phyloP scores from a whole-genome alignment of 2,329 filamentous ascomycete genomes.

The Talaromyces pinophilus region DNA sequence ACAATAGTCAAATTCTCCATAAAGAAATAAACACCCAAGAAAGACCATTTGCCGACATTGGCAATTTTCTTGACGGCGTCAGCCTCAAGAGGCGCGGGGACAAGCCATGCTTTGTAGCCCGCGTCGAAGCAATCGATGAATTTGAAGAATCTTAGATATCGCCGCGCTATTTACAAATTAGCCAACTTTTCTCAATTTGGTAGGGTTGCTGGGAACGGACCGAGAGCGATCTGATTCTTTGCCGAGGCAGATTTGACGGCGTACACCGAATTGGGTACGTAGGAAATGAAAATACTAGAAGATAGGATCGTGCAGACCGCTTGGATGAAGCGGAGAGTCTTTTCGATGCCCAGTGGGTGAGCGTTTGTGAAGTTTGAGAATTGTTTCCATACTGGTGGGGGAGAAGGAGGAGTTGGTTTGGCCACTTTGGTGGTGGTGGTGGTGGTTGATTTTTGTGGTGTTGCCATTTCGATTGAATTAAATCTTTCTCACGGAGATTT shows the following conservation, averaged over 20 bases:
- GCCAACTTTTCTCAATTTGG: background rate
- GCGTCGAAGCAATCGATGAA: slow-evolving; percentile 62
- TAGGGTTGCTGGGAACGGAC: slow-evolving; percentile 32
- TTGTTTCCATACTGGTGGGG: slow-evolving; percentile 27
- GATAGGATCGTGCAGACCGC: slow-evolving; percentile 38
- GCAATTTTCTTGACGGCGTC: slow-evolving; percentile 44
- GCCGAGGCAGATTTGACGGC: slow-evolving; percentile 40
- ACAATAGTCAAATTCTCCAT: slow-evolving; percentile 66
- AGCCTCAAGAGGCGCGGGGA: slow-evolving; percentile 12
- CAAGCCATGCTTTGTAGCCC: slow-evolving; percentile 49
- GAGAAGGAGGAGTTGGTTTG: background rate
- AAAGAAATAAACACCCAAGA: slow-evolving; percentile 66
- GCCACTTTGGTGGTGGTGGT: background rate
- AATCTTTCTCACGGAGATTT: background rate
- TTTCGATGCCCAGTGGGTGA: slow-evolving; percentile 40
- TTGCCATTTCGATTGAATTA: background rate
- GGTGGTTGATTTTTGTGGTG: background rate
- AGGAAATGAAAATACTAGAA: slow-evolving; percentile 18
- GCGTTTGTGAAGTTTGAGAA: slow-evolving; percentile 36
- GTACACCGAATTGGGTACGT: slow-evolving; percentile 26
- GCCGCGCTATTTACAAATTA: slow-evolving; percentile 40
- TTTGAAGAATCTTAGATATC: slow-evolving; percentile 68
- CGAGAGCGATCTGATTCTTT: slow-evolving; percentile 46
- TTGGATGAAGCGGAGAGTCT: slow-evolving; percentile 43
- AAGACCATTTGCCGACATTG: slow-evolving; percentile 59